Evolutionary conservation across 2,329 filamentous ascomycete species (phyloP).

Genomic region (Trichoderma guizhouense): DNA sequence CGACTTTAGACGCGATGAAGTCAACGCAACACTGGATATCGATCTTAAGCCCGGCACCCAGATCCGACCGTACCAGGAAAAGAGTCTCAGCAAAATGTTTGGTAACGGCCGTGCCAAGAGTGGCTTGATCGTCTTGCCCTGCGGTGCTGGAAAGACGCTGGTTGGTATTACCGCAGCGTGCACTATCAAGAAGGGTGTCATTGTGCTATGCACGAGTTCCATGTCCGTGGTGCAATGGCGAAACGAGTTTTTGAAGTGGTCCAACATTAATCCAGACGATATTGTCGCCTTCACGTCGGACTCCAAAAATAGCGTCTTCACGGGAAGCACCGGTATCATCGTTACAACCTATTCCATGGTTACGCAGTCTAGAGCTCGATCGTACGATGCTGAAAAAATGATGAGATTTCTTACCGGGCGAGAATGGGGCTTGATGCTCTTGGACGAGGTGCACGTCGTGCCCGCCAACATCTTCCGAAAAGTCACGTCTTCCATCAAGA

Average conservation of each 20-base stretch:
- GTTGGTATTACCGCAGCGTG: constrained; percentile 98
- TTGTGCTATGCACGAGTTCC: constrained; percentile 92
- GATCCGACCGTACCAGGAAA: constrained; percentile 94
- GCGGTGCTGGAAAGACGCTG: constrained; percentile 93
- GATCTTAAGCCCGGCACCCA: constrained; percentile 85
- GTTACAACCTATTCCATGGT: constrained; percentile 99
- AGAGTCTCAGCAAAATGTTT: constrained; percentile 98
- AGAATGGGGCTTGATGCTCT: constrained; percentile 96
- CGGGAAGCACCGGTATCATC: constrained; percentile 88
- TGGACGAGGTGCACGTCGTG: constrained; percentile 97
- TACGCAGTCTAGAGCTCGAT: constrained; percentile 81
- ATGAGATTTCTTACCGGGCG: constrained; percentile 87
- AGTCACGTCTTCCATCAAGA: constrained; percentile 88
- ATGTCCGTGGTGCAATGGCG: constrained; percentile 99
- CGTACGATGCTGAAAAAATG: constrained; percentile 93
- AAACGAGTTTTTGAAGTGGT: constrained; percentile 96
- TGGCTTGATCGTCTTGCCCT: constrained; percentile 94
- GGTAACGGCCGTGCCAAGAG: constrained; percentile 96
- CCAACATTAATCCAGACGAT: constrained; percentile 87
- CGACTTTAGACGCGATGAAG: constrained; percentile 87
- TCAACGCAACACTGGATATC: constrained; percentile 89
- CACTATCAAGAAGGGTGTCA: constrained; percentile 94
- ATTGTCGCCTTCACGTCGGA: constrained; percentile 95
- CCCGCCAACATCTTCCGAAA: constrained; percentile 94
- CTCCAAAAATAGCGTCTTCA: constrained; percentile 75